Base-by-base conservation (phyloP, 2,329 filamentous ascomycete species). In the Nigrospora oryzae region DNA sequence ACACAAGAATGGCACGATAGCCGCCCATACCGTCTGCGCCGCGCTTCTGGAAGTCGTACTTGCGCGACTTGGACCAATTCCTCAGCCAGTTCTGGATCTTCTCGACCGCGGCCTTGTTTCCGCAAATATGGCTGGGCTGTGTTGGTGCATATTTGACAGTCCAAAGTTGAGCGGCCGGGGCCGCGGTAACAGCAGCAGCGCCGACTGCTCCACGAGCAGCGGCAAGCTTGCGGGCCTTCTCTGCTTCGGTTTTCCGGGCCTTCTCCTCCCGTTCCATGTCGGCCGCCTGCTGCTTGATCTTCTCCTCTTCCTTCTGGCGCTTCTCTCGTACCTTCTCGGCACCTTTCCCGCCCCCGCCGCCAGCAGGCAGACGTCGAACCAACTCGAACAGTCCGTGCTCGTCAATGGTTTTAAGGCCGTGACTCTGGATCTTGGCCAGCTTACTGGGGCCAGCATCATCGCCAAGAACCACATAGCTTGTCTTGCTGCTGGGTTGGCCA, bases 81-180 rank as follows among this genome's bases (percentile, higher is more conserved):
- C 81, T 81, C 43, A 98, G 73, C 93, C 93, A 98, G 28, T 69
- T 74, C 58, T 94, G 88, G 11, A 98, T 83, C 61, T 85, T 94
- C 60, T 97, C 90, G 1, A 98, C 91, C 30, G 84, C 79, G 2
- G 69, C 74, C 64, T 97, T 97, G 67, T 98, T 98, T 51, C 93
- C 93, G 62, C 91, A 97, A 40, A 98, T 95, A 60, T 96, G 90
- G 46, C 69, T 84, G 37, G 94, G 72, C 44, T 84, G 77, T 1
- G 85, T 86, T 3, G 93, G 93, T 0, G 93, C 93, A 64, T 98
- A 97, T 57, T 96, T 97, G 38, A 84, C 86, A 2, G 93, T 98
- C 85, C 93, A 95, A 2, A 98, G 73, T 53, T 87, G 82, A 47
- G 79, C 75, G 43, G 81, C 73, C 1, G 71, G 58, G 17, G 58